phyloP scores from a whole-genome alignment of 1,139 yeast species.

The Sugiyamaella novakii region DNA sequence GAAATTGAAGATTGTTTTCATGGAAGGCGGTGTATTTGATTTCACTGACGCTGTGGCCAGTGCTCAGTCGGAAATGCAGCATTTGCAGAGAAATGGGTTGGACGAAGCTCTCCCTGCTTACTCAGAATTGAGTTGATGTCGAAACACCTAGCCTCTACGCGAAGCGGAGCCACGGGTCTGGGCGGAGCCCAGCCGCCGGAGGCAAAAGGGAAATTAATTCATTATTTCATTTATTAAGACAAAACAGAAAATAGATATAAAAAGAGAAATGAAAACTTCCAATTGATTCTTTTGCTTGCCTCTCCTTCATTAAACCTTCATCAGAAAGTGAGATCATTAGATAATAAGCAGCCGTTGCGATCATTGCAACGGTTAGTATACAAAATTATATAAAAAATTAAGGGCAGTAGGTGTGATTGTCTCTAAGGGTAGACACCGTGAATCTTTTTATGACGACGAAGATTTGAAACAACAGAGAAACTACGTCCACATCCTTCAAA shows the following conservation, averaged over 20 bases:
- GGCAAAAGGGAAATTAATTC: no score
- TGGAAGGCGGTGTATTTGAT: slow-evolving; percentile 41
- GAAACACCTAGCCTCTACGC: no score
- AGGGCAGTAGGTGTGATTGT: no score
- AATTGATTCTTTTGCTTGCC: background rate
- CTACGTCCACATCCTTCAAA: slow-evolving; percentile 66
- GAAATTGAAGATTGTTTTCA: slow-evolving; percentile 34
- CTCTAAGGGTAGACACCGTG: slow-evolving; percentile 48
- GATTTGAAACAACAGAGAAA: slow-evolving; percentile 79
- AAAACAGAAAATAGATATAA: background rate
- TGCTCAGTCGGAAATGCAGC: slow-evolving; percentile 5
- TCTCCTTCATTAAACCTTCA: slow-evolving; percentile 5
- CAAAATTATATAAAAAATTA: slow-evolving; percentile 28
- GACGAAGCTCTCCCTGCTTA: slow-evolving; percentile 17
- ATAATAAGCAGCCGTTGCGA: slow-evolving; percentile 5
- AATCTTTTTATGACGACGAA: slow-evolving; percentile 73
- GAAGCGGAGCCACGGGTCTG: no score
- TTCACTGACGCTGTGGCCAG: slow-evolving; percentile 23
- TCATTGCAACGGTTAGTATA: slow-evolving; percentile 5
- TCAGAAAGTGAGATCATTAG: slow-evolving; percentile 14
- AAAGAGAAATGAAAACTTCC: background rate
- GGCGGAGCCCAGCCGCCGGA: no score
- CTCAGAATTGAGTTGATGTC: slow-evolving; percentile 2
- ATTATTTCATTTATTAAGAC: slow-evolving; percentile 9
- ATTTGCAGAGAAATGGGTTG: slow-evolving; percentile 8